These are phyloP conservation scores for Sideroxylon spinosum DNA, from an alignment of 179 eudicot species.

Conservation along the genomic window DNA sequence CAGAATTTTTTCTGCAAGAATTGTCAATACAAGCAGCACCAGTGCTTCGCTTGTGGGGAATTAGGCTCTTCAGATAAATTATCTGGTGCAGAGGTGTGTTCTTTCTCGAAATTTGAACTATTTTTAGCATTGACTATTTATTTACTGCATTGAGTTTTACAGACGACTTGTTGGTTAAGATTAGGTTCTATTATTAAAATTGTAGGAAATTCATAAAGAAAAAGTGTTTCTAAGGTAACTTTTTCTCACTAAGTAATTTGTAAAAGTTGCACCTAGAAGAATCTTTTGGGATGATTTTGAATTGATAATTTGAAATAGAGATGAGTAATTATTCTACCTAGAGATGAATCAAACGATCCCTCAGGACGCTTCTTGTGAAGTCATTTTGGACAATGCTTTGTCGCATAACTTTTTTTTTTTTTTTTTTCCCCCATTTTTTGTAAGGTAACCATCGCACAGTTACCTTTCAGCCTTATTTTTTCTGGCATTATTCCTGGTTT, in stretches of 20 bases:
- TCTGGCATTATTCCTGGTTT: background rate
- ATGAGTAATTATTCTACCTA: background rate
- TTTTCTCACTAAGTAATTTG: too few species aligned
- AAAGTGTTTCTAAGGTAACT: background rate
- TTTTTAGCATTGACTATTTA: background rate
- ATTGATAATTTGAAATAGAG: background rate
- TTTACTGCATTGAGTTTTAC: background rate
- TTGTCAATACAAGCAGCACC: slow-evolving; percentile 68
- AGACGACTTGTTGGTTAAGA: slow-evolving; percentile 4
- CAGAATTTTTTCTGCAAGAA: slow-evolving; percentile 59
- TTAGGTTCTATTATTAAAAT: background rate
- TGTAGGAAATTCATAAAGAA: slow-evolving; percentile 3
- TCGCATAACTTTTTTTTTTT: background rate
- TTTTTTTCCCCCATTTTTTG: too few species aligned
- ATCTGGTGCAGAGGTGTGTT: slow-evolving; percentile 63
- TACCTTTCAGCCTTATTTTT: background rate
- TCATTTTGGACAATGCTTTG: background rate
- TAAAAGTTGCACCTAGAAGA: background rate
- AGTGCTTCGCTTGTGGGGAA: slow-evolving; percentile 77
- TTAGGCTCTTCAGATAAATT: slow-evolving; percentile 86
- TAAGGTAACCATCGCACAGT: too few species aligned
- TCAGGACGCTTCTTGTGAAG: background rate
- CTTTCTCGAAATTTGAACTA: background rate
- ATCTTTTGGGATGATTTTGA: background rate
- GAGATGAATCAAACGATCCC: background rate